Percentiles rank a stretch among this genome's conserved stretches.
phyloP scores from a whole-genome alignment of 257 asterid genomes.

The Nicotiana paniculata region DNA sequence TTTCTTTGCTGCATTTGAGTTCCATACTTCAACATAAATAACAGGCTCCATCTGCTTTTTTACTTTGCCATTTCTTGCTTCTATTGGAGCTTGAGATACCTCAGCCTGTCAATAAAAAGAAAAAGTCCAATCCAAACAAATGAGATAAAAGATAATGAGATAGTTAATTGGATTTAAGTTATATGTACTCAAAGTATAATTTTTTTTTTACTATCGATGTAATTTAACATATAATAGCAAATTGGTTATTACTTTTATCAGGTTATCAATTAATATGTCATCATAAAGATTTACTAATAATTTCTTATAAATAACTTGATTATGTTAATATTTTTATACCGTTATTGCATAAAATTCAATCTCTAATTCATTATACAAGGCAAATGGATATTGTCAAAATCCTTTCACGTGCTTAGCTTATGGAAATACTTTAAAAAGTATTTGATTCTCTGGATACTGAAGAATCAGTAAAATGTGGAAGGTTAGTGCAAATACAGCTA shows the following conservation, averaged over 20 bases:
- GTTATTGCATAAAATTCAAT: background rate
- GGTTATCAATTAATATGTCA: background rate
- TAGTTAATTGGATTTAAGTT: background rate
- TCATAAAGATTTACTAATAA: background rate
- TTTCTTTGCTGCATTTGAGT: background rate
- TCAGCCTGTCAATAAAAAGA: conserved; percentile 26
- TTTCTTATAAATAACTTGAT: too few species aligned
- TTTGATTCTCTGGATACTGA: background rate
- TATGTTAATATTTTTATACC: too few species aligned
- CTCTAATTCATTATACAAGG: background rate
- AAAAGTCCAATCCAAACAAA: background rate
- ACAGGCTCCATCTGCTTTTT: background rate
- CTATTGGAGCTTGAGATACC: conserved; percentile 28
- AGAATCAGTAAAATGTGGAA: background rate
- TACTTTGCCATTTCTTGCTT: conserved; percentile 2
- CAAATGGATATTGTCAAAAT: background rate
- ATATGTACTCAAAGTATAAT: background rate
- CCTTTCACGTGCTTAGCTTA: background rate
- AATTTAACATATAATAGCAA: background rate
- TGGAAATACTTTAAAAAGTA: background rate
- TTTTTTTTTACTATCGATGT: background rate
- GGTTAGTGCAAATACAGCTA: background rate
- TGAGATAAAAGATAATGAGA: background rate
- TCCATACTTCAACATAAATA: background rate
- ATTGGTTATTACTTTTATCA: background rate